phyloP scores from a whole-genome alignment of 2,329 filamentous ascomycete genomes.

The Fusarium sp. region DNA sequence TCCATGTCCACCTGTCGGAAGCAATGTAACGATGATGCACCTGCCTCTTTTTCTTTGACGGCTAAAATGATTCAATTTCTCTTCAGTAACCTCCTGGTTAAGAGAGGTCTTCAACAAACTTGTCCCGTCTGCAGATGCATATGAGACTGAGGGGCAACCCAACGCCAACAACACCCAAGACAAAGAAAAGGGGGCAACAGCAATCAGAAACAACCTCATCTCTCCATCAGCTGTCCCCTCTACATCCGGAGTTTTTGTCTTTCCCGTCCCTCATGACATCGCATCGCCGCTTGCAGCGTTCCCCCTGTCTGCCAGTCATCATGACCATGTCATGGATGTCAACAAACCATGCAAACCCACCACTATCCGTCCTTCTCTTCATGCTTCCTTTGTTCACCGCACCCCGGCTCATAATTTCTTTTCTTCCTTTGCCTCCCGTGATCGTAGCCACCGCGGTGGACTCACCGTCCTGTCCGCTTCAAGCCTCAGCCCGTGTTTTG shows the following conservation, averaged over 20 bases:
- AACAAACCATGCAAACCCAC: constrained; percentile 25
- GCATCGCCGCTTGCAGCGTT: constrained; percentile 29
- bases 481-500: background rate
- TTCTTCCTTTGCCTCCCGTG: background rate
- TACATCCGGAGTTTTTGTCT: constrained; percentile 21
- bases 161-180: constrained; percentile 8
- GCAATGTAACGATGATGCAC: background rate
- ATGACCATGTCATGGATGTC: constrained; percentile 24
- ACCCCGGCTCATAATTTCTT: background rate
- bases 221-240: constrained; percentile 3
- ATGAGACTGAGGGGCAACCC: background rate
- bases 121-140: background rate
- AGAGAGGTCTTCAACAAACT: background rate
- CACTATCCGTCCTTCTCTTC: background rate
- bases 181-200: constrained; percentile 12
- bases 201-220: constrained; percentile 20
- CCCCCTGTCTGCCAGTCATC: constrained; percentile 39
- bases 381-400: background rate
- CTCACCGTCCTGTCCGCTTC: constrained; percentile 11
- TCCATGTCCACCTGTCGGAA: constrained; percentile 4
- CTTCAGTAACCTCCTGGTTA: background rate
- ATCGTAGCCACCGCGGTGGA: background rate
- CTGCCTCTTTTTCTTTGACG: constrained; percentile 4
- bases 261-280: constrained; percentile 22
- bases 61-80: background rate